A percentile compares a stretch with the other conserved stretches of the same genome.
These are phyloP conservation scores for Tricholoma furcatifolium DNA, from an alignment of 768 basidiomycete genomes.

Conservation along the genomic window DNA sequence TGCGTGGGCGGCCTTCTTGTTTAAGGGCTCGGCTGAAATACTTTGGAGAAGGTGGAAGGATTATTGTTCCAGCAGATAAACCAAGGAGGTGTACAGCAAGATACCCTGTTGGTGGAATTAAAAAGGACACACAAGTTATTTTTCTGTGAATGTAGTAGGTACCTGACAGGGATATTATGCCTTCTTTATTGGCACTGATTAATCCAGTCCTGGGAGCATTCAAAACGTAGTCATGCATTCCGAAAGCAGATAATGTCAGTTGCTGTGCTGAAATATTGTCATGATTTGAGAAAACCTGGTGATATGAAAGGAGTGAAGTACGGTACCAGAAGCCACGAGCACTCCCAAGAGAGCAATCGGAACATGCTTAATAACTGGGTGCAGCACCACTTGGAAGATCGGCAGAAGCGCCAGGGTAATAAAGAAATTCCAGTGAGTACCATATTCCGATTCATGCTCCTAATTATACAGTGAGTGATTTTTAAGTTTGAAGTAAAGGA, in stretches of 20 bases:
- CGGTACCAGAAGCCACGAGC: constrained; percentile 52
- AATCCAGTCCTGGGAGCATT: constrained; percentile 59
- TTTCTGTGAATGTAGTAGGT: constrained; percentile 6
- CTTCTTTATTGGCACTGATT: constrained; percentile 88
- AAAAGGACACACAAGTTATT: not conserved
- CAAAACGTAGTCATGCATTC: constrained; percentile 65
- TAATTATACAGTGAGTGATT: constrained; percentile 11
- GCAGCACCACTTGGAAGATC: constrained; percentile 63
- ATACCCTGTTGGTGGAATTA: constrained; percentile 57
- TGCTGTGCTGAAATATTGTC: constrained; percentile 63
- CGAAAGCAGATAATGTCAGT: constrained; percentile 49
- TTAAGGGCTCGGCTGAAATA: constrained; percentile 61
- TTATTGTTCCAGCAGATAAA: constrained; percentile 72
- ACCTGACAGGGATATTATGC: constrained; percentile 79
- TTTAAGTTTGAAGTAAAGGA: not conserved
- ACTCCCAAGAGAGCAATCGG: constrained; percentile 66
- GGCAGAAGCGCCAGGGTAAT: constrained; percentile 86
- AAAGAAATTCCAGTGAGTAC: constrained; percentile 99
- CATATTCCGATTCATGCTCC: constrained; percentile 98
- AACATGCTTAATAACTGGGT: constrained; percentile 57
- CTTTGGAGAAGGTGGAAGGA: constrained; percentile 77
- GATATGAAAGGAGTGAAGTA: not conserved
- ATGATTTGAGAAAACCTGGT: not conserved
- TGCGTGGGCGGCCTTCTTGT: constrained; percentile 12
- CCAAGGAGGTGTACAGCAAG: constrained; percentile 88